These are phyloP conservation scores for Rutstroemia sydowiana DNA, from an alignment of 2,329 filamentous ascomycete genomes.

Conservation along the genomic window DNA sequence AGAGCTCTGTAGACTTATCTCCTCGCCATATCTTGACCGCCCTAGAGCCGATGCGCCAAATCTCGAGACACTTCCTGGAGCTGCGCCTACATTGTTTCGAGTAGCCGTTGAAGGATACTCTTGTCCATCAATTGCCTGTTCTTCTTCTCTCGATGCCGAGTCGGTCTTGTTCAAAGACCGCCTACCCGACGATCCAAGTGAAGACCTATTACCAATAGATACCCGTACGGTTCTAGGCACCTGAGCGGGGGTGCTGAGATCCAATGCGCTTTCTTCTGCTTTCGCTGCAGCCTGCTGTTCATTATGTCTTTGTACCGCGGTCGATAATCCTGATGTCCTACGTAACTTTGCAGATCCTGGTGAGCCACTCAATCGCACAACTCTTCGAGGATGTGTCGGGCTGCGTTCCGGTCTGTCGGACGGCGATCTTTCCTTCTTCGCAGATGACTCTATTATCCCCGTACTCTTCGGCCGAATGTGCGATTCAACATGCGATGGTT, in stretches of 20 bases:
- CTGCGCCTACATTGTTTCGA: constrained; percentile 39
- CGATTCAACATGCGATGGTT: constrained; percentile 12
- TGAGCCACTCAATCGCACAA: constrained; percentile 30
- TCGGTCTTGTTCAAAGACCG: constrained; percentile 20
- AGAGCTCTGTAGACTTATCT: constrained; percentile 60
- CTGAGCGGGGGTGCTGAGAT: constrained; percentile 29
- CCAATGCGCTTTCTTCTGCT: constrained; percentile 22
- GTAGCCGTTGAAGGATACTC: constrained; percentile 40
- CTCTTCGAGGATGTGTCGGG: constrained; percentile 22
- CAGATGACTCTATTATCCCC: constrained; percentile 1
- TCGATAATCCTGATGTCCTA: constrained; percentile 25
- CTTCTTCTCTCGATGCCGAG: constrained; percentile 19
- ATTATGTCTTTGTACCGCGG: constrained; percentile 18
- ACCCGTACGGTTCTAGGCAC: constrained; percentile 26
- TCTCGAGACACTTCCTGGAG: constrained; percentile 47
- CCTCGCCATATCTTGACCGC: constrained; percentile 51
- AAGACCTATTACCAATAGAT: constrained; percentile 22
- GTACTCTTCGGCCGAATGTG: constrained; percentile 16
- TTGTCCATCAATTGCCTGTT: constrained; percentile 18
- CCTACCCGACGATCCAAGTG: constrained; percentile 25
- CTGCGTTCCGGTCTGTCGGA: constrained; percentile 18
- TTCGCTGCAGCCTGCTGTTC: constrained; percentile 18
- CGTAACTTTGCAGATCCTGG: constrained; percentile 23
- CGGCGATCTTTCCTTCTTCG: constrained; percentile 12
- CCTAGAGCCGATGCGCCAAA: constrained; percentile 42